Conservation (phyloP, 2,329 filamentous ascomycete genomes). For the Fusarium pininemorale region DNA sequence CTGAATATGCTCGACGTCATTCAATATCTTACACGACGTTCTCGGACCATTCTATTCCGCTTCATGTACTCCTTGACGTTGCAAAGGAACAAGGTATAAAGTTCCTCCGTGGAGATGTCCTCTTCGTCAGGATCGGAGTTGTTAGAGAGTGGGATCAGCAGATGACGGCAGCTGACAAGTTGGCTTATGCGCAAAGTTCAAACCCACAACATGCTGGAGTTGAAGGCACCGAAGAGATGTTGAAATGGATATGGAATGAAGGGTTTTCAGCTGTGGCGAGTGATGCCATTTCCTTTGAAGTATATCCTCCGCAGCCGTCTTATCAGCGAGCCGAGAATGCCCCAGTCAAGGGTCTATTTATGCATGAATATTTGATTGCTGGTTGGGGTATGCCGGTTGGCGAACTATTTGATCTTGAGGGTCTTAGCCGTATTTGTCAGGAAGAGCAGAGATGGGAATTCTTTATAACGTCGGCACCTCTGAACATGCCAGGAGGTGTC, state of each 20-base stretch:
- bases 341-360: background rate
- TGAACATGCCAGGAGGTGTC: slow-evolving; percentile 1
- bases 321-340: background rate
- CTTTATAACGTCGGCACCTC: background rate
- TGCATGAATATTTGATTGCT: background rate
- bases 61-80: background rate
- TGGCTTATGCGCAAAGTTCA: background rate
- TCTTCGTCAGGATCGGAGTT: background rate
- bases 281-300: background rate
- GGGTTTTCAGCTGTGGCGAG: background rate
- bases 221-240: background rate
- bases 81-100: background rate
- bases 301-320: background rate
- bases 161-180: background rate
- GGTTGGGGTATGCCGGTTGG: background rate
- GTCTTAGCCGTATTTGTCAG: background rate
- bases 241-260: slow-evolving; percentile 2
- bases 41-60: background rate
- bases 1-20: background rate
- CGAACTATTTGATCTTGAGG: background rate
- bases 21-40: background rate
- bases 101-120: background rate
- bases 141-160: background rate
- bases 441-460: slow-evolving; percentile 5
- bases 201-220: background rate